phyloP scores from a whole-genome alignment of 805 yeast species.

The Sungouiozyma intestinalis region DNA sequence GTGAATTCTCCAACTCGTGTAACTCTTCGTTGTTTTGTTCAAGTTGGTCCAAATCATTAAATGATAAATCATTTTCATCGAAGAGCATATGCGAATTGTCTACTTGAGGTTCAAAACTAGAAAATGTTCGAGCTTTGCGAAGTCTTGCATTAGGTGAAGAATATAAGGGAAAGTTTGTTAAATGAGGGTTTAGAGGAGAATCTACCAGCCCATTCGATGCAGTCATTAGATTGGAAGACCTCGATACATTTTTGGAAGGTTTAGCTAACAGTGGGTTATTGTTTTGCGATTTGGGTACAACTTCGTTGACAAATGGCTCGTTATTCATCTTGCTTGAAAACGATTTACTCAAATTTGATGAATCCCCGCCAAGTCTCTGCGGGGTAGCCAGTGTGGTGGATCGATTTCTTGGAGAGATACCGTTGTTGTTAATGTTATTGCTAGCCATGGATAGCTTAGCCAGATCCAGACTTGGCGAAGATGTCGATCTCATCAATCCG shows the following conservation, averaged over 20 bases:
- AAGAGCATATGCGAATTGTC: background rate
- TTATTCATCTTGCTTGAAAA: background rate
- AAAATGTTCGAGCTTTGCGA: background rate
- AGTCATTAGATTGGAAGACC: no score
- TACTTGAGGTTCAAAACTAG: background rate
- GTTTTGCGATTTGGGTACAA: conserved; percentile 18
- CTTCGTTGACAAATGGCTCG: conserved; percentile 8
- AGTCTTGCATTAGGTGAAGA: background rate
- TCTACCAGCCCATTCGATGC: conserved; percentile 1
- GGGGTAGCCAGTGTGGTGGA: background rate
- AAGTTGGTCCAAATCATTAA: background rate
- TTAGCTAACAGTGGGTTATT: conserved; percentile 10
- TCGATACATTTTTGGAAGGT: conserved; percentile 3
- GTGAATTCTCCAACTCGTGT: background rate
- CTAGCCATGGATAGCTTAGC: background rate
- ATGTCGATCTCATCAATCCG: conserved; percentile 6
- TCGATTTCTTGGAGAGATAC: background rate
- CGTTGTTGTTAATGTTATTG: background rate
- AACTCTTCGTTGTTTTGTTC: background rate
- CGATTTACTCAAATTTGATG: no score
- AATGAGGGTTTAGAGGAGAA: conserved; percentile 2
- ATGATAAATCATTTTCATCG: background rate
- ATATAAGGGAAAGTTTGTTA: conserved; percentile 4
- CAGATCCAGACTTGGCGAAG: conserved; percentile 3
- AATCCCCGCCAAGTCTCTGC: background rate